Conservation (phyloP, 495 filamentous ascomycete genomes). For the Penicillium egyptiacum region DNA sequence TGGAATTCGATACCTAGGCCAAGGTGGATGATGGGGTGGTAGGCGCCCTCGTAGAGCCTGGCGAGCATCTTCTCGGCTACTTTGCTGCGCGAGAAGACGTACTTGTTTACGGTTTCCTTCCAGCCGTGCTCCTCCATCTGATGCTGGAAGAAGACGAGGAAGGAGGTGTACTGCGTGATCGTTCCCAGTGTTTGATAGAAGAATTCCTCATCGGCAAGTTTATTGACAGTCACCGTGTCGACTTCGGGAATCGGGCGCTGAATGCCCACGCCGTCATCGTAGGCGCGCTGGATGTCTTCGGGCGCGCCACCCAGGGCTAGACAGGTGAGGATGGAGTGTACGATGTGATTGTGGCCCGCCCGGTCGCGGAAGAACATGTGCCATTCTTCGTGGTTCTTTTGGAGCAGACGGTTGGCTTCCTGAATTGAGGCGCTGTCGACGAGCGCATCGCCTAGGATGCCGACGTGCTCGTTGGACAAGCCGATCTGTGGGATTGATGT, state of each 20-base stretch:
- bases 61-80: slow-evolving; percentile 31
- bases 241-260: slow-evolving; percentile 8
- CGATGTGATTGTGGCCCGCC: neutral
- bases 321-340: neutral
- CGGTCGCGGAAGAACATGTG: too few relatives aligned
- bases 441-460: too few relatives aligned
- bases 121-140: slow-evolving; percentile 29
- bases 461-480: too few relatives aligned
- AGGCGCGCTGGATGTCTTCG: neutral
- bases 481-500: too few relatives aligned
- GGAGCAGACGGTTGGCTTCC: too few relatives aligned
- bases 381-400: too few relatives aligned
- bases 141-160: slow-evolving; percentile 36
- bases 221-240: slow-evolving; percentile 10
- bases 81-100: slow-evolving; percentile 25
- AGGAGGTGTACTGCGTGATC: slow-evolving; percentile 30
- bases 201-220: slow-evolving; percentile 17
- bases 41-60: slow-evolving; percentile 30
- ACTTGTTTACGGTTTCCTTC: slow-evolving; percentile 29
- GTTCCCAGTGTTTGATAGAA: slow-evolving; percentile 15
- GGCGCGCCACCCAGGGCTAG: neutral
- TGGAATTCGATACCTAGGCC: slow-evolving; percentile 43
- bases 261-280: neutral
- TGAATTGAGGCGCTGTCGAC: too few relatives aligned
- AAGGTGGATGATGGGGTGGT: slow-evolving; percentile 43